A percentile compares a stretch with the other conserved stretches of the same genome.
phyloP scores from a whole-genome alignment of 2,329 filamentous ascomycete species.

The Raffaelea deltoideospora region DNA sequence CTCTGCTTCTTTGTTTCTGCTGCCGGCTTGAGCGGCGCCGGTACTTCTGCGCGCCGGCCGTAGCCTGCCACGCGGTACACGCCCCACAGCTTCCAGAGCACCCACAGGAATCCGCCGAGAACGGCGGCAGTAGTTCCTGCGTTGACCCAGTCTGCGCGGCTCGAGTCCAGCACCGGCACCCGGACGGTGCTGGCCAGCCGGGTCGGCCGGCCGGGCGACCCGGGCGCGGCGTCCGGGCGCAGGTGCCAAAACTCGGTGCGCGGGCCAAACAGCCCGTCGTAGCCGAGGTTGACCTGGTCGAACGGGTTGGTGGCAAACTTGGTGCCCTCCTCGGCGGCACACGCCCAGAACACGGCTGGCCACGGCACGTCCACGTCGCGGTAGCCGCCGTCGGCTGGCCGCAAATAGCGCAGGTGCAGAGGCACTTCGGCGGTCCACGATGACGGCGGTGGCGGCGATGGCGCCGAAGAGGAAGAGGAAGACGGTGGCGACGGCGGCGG shows the following conservation, averaged over 20 bases:
- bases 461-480: no score
- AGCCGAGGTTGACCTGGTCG: slow-evolving; percentile 70
- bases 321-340: slow-evolving; percentile 46
- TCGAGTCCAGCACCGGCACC: slow-evolving; percentile 51
- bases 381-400: slow-evolving; percentile 41
- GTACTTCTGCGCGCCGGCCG: no score
- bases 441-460: not conserved
- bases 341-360: slow-evolving; percentile 85
- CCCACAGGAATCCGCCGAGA: slow-evolving; percentile 51
- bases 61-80: slow-evolving; percentile 21
- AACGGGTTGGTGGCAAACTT: slow-evolving; percentile 71
- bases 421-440: slow-evolving; percentile 58
- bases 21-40: slow-evolving; percentile 5
- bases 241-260: slow-evolving; percentile 76
- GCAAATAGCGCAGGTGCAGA: slow-evolving; percentile 71
- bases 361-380: slow-evolving; percentile 50
- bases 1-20: slow-evolving; percentile 11
- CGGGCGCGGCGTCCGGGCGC: slow-evolving; percentile 24
- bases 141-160: slow-evolving; percentile 32
- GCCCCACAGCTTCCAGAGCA: slow-evolving; percentile 42
- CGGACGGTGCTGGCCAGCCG: slow-evolving; percentile 36
- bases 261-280: slow-evolving; percentile 63
- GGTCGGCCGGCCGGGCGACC: not conserved
- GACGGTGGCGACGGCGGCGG: not conserved
- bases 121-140: slow-evolving; percentile 44